Base-by-base conservation (phyloP, 345 rosid genomes). In the Gossypium herbaceum region DNA sequence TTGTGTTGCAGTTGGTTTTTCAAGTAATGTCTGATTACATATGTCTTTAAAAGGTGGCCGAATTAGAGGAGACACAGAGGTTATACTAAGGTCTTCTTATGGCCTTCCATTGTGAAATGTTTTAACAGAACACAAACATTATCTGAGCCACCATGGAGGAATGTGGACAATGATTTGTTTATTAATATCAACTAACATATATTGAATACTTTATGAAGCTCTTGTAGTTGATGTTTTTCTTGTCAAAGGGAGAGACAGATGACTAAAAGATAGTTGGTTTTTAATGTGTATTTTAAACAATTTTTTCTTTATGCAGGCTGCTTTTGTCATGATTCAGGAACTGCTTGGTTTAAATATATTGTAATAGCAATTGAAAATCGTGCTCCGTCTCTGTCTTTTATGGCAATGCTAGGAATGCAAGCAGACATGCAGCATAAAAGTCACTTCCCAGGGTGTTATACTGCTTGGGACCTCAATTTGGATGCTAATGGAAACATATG, bases 341-440 rank as follows among this genome's bases (percentile, higher is more conserved):
- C 44, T 56, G 62, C 59, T 72, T 13, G 0, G 16, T 64, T 76
- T 43, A 15, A 47, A 29, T 12, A 5, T 57, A 41, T 19, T 61
- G 60, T 50, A 10, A 19, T 66, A 47, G 34, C 67, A 44, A 29
- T 68, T 79, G 43, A 58, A 58, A 41, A 13, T 78, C 12, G 10
- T 47, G 68, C 60, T 68, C 13, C 48, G 25, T 17, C 7, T 34
- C 39, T 34, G 39, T 34, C n/a, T 69, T 69, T 69, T 51, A 79
- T 75, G 88, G 79, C 80, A 47, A 51, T 74, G 77, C 68, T 81
- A 62, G 71, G 77, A 79, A 72, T 80, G 73, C 78, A 75, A 80
- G 81, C 85, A 77, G 85, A 81, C 47, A 83, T 76, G 87, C 83
- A 78, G 79, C 77, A 63, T 22, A 74, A 73, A 54, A 73, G 78